Conservation (phyloP, 2,329 filamentous ascomycete species). For the Paraphoma chrysanthemicola region DNA sequence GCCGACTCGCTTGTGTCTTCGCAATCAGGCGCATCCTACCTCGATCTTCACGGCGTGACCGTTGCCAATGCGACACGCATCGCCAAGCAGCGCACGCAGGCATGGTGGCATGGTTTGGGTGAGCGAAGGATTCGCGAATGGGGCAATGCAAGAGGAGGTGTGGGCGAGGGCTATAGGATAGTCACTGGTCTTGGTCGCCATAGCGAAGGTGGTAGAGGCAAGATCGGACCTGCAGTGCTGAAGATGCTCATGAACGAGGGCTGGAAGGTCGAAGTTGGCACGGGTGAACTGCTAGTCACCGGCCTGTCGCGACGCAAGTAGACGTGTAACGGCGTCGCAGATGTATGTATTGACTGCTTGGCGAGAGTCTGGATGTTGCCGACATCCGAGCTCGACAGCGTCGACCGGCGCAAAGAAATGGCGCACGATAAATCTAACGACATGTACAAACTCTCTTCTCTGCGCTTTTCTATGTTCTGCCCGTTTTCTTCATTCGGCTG, state of each 20-base stretch:
- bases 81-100: conserved; percentile 67
- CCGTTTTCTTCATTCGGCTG: neutral
- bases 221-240: conserved; percentile 80
- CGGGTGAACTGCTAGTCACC: conserved; percentile 73
- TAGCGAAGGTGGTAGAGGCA: conserved; percentile 76
- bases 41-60: conserved; percentile 85
- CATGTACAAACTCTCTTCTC: too few relatives aligned
- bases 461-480: too few relatives aligned
- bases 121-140: conserved; percentile 63
- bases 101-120: conserved; percentile 79
- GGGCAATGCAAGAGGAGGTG: conserved; percentile 52
- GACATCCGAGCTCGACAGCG: too few relatives aligned
- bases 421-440: too few relatives aligned
- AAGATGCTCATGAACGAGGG: conserved; percentile 77
- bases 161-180: conserved; percentile 68
- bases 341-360: neutral
- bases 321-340: neutral
- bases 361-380: too few relatives aligned
- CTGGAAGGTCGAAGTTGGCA: conserved; percentile 79
- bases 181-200: conserved; percentile 84
- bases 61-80: conserved; percentile 85
- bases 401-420: too few relatives aligned
- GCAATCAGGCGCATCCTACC: conserved; percentile 70
- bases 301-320: conserved; percentile 57
- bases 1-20: conserved; percentile 73